A percentile compares a stretch with the other conserved stretches of the same genome.
Conservation (phyloP, 805 yeast species). For the Isabelozyma rhagii region DNA sequence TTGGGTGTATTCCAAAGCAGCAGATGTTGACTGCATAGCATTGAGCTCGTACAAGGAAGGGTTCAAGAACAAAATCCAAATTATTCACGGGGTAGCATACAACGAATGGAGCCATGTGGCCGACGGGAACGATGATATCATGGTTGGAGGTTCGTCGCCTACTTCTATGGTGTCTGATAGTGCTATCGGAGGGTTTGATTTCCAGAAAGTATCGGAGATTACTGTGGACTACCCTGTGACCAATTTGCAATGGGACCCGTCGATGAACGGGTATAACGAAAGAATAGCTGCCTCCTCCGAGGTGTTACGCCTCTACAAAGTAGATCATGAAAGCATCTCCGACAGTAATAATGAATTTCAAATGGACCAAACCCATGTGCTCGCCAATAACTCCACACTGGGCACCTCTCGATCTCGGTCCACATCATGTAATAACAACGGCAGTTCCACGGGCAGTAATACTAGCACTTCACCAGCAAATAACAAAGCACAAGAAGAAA, state of each 20-base stretch:
- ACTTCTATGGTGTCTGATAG: background rate
- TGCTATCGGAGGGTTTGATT: slow-evolving; percentile 33
- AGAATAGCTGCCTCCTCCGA: slow-evolving; percentile 71
- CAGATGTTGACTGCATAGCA: slow-evolving; percentile 50
- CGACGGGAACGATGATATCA: background rate
- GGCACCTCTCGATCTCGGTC: slow-evolving; percentile 6
- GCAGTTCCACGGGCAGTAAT: background rate
- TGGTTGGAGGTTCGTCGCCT: slow-evolving; percentile 2
- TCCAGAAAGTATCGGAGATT: slow-evolving; percentile 49
- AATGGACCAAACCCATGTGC: slow-evolving; percentile 37
- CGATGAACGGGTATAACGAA: slow-evolving; percentile 34
- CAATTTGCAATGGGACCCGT: slow-evolving; percentile 69
- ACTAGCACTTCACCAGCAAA: background rate
- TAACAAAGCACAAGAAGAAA: slow-evolving; percentile 37
- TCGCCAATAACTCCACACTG: slow-evolving; percentile 28
- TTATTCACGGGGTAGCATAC: slow-evolving; percentile 33
- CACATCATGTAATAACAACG: slow-evolving; percentile 28
- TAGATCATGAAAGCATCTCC: slow-evolving; percentile 41
- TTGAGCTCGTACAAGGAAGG: slow-evolving; percentile 82
- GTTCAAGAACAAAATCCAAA: slow-evolving; percentile 59
- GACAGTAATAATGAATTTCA: slow-evolving; percentile 36
- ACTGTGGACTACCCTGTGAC: slow-evolving; percentile 68
- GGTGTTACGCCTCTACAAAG: slow-evolving; percentile 61
- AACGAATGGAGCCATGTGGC: background rate
- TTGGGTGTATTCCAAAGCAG: slow-evolving; percentile 24